These are phyloP conservation scores for Teunomyces tritomae DNA, from an alignment of 805 yeast genomes.

Conservation along the genomic window DNA sequence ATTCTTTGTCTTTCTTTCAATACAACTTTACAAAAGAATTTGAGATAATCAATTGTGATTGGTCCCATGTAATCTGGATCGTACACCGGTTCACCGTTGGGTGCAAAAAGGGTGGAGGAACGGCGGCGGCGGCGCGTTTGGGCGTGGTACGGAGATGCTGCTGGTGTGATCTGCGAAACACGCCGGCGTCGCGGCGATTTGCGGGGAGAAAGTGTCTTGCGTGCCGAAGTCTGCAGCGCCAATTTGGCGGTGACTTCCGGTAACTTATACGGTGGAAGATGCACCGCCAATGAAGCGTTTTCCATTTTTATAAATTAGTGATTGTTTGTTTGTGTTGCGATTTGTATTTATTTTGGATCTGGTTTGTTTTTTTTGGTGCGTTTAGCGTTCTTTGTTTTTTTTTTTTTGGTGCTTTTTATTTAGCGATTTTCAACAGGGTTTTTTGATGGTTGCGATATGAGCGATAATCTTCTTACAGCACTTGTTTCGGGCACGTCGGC, in stretches of 20 bases:
- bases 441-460: not conserved
- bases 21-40: conserved; percentile 33
- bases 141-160: conserved; percentile 2
- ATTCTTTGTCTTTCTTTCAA: conserved; percentile 11
- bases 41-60: conserved; percentile 35
- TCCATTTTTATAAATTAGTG: not conserved
- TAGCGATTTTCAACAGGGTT: too few species aligned
- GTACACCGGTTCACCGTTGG: conserved; percentile 22
- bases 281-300: conserved; percentile 11
- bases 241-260: conserved; percentile 14
- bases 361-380: not conserved
- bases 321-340: conserved; percentile 2
- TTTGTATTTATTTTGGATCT: conserved; percentile 1
- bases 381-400: not conserved
- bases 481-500: conserved; percentile 61
- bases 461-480: conserved; percentile 51
- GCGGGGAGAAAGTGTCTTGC: not conserved
- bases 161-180: not conserved
- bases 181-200: conserved; percentile 1
- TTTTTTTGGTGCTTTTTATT: not conserved
- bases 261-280: conserved; percentile 23
- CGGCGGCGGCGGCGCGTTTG: conserved; percentile 15
- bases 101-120: conserved; percentile 24
- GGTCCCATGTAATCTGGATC: conserved; percentile 35
- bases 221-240: conserved; percentile 1